phyloP scores from a whole-genome alignment of 108 stramenopile species.

The Nitzschia sp. region DNA sequence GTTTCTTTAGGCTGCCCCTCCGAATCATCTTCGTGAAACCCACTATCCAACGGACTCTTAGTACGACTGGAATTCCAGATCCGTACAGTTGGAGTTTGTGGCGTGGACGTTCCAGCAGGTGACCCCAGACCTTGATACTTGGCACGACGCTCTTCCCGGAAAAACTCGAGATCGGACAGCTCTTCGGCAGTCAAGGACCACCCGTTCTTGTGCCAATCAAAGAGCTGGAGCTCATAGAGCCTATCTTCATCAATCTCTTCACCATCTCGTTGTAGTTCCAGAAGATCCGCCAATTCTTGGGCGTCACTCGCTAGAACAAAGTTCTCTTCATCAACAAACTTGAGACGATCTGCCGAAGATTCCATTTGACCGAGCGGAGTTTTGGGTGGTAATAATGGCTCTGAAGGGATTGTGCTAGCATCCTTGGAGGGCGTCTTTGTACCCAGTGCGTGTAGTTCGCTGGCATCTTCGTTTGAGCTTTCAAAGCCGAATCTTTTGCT shows the following conservation, averaged over 20 bases:
- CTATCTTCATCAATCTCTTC: constrained; percentile 24
- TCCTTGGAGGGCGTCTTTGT: too few species aligned
- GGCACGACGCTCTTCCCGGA: constrained; percentile 8
- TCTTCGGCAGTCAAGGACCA: constrained; percentile 12
- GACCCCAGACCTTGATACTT: background rate
- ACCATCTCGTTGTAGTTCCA: constrained; percentile 13
- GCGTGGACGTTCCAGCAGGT: background rate
- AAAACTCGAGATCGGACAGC: background rate
- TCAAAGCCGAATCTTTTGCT: too few species aligned
- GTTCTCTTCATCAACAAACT: background rate
- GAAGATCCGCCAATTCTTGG: constrained; percentile 17
- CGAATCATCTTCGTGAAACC: background rate
- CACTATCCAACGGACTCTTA: background rate
- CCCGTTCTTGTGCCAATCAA: constrained; percentile 13
- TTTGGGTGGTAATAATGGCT: too few species aligned
- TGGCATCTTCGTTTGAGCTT: too few species aligned
- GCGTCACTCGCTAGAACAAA: background rate
- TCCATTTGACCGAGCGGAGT: background rate
- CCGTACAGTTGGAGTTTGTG: background rate
- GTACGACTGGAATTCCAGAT: background rate
- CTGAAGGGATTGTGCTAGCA: too few species aligned
- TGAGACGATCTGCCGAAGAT: too few species aligned
- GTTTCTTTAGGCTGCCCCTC: background rate
- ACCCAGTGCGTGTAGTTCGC: too few species aligned
- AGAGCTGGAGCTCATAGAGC: constrained; percentile 23